Conservation (phyloP, 805 yeast species). For the Candida railenensis region DNA sequence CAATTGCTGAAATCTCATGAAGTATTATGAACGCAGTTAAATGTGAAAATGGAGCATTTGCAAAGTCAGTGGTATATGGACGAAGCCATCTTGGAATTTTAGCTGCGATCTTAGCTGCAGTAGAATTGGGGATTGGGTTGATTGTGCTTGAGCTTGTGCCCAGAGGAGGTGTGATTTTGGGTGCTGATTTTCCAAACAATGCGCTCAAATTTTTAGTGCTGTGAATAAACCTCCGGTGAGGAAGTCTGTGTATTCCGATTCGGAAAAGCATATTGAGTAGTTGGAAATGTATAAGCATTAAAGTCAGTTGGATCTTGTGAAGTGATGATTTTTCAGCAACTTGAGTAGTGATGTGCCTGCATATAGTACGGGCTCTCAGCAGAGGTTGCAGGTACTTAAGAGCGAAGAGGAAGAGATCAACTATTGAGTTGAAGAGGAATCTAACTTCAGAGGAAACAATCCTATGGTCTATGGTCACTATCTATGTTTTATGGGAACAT, state of each 20-base stretch:
- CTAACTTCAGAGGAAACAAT: too few relatives aligned
- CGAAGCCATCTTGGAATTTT: conserved; percentile 50
- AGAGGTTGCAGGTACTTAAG: background rate
- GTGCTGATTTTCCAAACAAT: background rate
- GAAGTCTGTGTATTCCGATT: background rate
- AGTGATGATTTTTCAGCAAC: background rate
- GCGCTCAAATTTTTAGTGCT: background rate
- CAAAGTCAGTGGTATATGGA: conserved; percentile 49
- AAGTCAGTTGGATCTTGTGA: too few relatives aligned
- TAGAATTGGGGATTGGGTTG: background rate
- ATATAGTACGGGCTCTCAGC: background rate
- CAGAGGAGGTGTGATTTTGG: too few relatives aligned
- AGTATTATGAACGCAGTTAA: conserved; percentile 63
- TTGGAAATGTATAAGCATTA: too few relatives aligned
- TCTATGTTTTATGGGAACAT: too few relatives aligned
- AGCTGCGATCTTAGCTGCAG: conserved; percentile 4
- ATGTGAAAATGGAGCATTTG: conserved; percentile 58
- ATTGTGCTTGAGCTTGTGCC: background rate
- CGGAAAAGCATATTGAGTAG: background rate
- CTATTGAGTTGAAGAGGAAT: too few relatives aligned
- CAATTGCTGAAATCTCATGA: conserved; percentile 75
- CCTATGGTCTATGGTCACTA: too few relatives aligned
- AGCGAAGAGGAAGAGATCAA: too few relatives aligned
- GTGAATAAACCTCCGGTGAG: background rate
- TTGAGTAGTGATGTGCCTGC: background rate